Percentiles rank a stretch among this genome's conserved stretches.
phyloP scores from a whole-genome alignment of 2,329 filamentous ascomycete species.

The Aschersonia sp. region DNA sequence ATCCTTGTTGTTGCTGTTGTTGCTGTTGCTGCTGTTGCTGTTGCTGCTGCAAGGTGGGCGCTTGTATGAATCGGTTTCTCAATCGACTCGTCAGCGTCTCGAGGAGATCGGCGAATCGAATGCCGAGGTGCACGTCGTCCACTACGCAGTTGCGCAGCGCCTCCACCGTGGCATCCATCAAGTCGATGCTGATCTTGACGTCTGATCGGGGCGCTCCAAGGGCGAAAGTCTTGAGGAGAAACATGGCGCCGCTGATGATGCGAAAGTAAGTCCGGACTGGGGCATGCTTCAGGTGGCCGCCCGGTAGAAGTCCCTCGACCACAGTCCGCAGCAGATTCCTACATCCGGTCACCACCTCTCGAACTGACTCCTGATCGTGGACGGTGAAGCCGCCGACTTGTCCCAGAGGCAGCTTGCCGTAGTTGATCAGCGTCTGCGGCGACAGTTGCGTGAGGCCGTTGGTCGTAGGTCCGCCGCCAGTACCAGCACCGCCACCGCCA shows the following conservation, averaged over 20 bases:
- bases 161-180: slow-evolving; percentile 63
- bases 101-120: slow-evolving; percentile 70
- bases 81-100: slow-evolving; percentile 63
- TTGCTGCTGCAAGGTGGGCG: slow-evolving; percentile 28
- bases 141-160: slow-evolving; percentile 67
- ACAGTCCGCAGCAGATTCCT: slow-evolving; percentile 65
- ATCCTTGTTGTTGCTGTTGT: slow-evolving; percentile 7
- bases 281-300: slow-evolving; percentile 66
- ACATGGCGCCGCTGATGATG: slow-evolving; percentile 76
- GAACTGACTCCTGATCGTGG: slow-evolving; percentile 59
- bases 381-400: slow-evolving; percentile 49
- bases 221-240: slow-evolving; percentile 72
- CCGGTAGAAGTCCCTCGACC: slow-evolving; percentile 60
- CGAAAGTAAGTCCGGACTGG: slow-evolving; percentile 77
- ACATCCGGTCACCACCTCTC: slow-evolving; percentile 63
- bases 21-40: neutral
- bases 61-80: slow-evolving; percentile 60
- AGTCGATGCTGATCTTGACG: slow-evolving; percentile 57
- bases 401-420: slow-evolving; percentile 48
- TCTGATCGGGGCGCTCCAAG: slow-evolving; percentile 68
- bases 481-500: slow-evolving; percentile 19
- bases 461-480: slow-evolving; percentile 15
- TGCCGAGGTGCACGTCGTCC: slow-evolving; percentile 76
- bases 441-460: slow-evolving; percentile 26
- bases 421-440: slow-evolving; percentile 50